Percentiles rank a stretch among this genome's conserved stretches.
These are phyloP conservation scores for Aureobasidium leucospermi DNA, from an alignment of 2,329 filamentous ascomycete species.

Conservation along the genomic window DNA sequence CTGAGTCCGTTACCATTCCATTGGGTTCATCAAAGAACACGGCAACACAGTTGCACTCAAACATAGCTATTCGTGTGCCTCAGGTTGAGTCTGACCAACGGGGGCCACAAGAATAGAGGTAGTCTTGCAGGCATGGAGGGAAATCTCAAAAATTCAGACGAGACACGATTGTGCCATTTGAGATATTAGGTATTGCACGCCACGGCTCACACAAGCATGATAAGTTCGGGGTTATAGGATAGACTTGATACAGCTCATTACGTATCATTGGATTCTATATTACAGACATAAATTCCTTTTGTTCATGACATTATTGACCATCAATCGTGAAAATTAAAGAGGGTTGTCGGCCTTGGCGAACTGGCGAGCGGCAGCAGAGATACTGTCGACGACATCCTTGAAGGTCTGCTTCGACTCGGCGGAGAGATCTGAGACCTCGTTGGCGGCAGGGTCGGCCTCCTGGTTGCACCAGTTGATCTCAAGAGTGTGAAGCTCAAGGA, in stretches of 20 bases:
- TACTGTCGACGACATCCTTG: slow-evolving; percentile 35
- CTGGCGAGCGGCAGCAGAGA: slow-evolving; percentile 33
- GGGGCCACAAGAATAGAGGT: too few relatives aligned
- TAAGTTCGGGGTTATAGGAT: not conserved
- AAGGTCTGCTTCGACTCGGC: slow-evolving; percentile 37
- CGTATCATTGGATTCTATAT: not conserved
- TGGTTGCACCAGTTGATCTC: slow-evolving; percentile 37
- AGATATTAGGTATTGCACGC: too few relatives aligned
- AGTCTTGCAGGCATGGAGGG: too few relatives aligned
- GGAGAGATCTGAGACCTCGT: slow-evolving; percentile 27
- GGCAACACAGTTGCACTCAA: too few relatives aligned
- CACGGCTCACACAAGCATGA: too few relatives aligned
- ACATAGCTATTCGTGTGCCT: too few relatives aligned
- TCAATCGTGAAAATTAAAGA: not conserved
- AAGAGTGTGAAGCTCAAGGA: slow-evolving; percentile 35
- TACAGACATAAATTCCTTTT: not conserved
- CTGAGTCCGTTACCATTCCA: too few relatives aligned
- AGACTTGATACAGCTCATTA: not conserved
- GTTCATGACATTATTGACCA: not conserved
- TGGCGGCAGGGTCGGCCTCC: slow-evolving; percentile 31
- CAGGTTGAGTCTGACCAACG: too few relatives aligned
- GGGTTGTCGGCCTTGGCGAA: slow-evolving; percentile 35
- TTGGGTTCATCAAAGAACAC: too few relatives aligned
- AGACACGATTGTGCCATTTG: too few relatives aligned
- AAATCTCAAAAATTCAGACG: too few relatives aligned